Evolutionary conservation across 805 yeast species (phyloP).

Genomic region (Yarrowia deformans): DNA sequence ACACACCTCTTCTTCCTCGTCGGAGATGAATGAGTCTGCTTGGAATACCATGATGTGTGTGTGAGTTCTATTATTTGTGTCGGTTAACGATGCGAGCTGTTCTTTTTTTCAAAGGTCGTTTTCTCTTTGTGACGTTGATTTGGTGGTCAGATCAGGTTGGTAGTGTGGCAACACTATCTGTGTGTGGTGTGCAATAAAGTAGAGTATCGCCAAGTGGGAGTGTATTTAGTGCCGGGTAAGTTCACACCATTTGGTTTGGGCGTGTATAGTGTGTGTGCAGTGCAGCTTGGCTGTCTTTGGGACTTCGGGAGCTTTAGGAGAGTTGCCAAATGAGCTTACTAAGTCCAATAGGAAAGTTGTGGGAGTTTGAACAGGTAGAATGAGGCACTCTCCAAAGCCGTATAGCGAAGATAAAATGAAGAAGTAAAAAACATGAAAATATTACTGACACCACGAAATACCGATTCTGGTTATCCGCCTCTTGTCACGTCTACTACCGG

Average conservation of each 20-base stretch:
- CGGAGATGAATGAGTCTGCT: constrained; percentile 37
- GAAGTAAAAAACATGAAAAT: background rate
- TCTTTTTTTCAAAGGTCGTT: background rate
- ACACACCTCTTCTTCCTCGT: constrained; percentile 50
- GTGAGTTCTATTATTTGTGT: background rate
- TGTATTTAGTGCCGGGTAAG: constrained; percentile 36
- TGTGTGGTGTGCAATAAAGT: background rate
- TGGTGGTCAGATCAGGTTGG: background rate
- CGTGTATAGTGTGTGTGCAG: too few relatives aligned
- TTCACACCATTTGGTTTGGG: constrained; percentile 4
- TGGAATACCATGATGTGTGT: constrained; percentile 33
- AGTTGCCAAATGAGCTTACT: constrained; percentile 2
- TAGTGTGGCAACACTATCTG: constrained; percentile 30
- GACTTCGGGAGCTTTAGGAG: background rate
- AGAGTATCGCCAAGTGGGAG: constrained; percentile 5
- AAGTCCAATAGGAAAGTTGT: background rate
- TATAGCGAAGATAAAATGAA: too few relatives aligned
- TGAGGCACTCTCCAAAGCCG: background rate
- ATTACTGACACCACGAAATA: background rate
- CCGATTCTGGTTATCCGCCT: background rate
- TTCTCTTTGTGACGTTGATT: background rate
- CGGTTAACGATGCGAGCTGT: background rate
- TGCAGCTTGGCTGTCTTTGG: too few relatives aligned
- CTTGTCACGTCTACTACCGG: too few relatives aligned
- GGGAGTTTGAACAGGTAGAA: too few relatives aligned